A percentile compares a stretch with the other conserved stretches of the same genome.
Conservation (phyloP, 1,139 yeast species). For the Ogataea hybrid region DNA sequence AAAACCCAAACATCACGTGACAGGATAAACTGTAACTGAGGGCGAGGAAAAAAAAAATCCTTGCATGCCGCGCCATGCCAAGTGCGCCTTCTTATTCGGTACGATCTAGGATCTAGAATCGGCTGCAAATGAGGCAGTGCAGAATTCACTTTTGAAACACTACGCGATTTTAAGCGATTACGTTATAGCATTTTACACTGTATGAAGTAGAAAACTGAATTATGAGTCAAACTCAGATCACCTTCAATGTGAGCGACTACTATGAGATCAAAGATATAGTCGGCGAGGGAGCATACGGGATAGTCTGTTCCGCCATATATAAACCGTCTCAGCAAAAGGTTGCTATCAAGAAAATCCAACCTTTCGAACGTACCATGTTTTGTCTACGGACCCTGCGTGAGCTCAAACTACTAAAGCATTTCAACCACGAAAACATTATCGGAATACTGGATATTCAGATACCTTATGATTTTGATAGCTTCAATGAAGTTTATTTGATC, state of each 20-base stretch:
- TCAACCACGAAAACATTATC: conserved; percentile 88
- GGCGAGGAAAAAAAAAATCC: background rate
- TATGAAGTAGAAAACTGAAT: background rate
- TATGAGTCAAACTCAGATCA: conserved; percentile 29
- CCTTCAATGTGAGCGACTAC: conserved; percentile 85
- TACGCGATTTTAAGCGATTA: conserved; percentile 7
- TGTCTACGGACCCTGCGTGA: conserved; percentile 90
- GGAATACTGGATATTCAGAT: conserved; percentile 88
- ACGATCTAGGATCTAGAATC: background rate
- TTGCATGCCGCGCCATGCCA: background rate
- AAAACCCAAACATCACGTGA: conserved; percentile 7
- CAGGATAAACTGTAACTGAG: background rate
- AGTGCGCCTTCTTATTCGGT: background rate
- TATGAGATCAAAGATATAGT: conserved; percentile 79
- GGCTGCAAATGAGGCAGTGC: conserved; percentile 1
- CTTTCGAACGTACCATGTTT: conserved; percentile 89
- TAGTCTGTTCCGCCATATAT: conserved; percentile 91
- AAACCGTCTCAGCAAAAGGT: conserved; percentile 86
- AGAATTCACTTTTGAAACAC: conserved; percentile 6
- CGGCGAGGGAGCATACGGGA: conserved; percentile 99
- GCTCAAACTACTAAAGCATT: conserved; percentile 81
- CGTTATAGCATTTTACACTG: conserved; percentile 4
- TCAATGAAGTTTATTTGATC: conserved; percentile 66
- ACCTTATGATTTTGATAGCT: conserved; percentile 70
- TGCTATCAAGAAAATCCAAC: conserved; percentile 93